Base-by-base conservation (phyloP, 129 eudicot genomes). In the Ambrosia trifida region DNA sequence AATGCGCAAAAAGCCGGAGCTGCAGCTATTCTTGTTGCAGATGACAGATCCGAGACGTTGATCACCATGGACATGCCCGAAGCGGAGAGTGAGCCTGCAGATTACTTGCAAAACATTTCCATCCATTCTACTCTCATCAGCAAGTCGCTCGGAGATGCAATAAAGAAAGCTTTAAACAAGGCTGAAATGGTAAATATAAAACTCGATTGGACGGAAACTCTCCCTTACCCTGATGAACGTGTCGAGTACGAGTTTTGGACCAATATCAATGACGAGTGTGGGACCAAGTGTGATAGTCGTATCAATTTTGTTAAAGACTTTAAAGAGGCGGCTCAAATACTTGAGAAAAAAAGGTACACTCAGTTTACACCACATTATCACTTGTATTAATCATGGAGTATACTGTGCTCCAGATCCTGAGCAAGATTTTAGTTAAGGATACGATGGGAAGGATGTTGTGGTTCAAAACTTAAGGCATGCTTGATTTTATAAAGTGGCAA, bases 201-300 rank as follows among this genome's bases (percentile, higher is more conserved):
- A 72, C 98, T 93, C 10, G 98, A 93, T 71, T 93, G 96, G 98
- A 93, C 87, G 50, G 98, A 93, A 80, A 75, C 98, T 69, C 92
- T 93, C 73, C 98, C 98, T 10, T 96, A 93, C 68, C 98, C 98
- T 1, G 98, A 93, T 63, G 96, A 93, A 59, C 89, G 98, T 11
- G 98, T 93, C 7, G 98, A 93, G 81, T 93, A 89, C 17, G 98
- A 93, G 72, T 87, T 93, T 59, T 93, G 98, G 98, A 93, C 98
- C 0, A 93, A 93, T 68, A 93, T 95, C 68, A 93, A 93, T 30
- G 96, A 93, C 47, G 98, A 93, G 72, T 93, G 96, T 68, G 98
- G 98, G 28, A 74, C 92, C 63, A 93, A 89, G 72, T 93, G 96
- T 46, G 90, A 93, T 8, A 83, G 87, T 72, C 98, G 89, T 74